phyloP scores from a whole-genome alignment of 2,329 filamentous ascomycete genomes.

The Ceratocystis eucalypticola region DNA sequence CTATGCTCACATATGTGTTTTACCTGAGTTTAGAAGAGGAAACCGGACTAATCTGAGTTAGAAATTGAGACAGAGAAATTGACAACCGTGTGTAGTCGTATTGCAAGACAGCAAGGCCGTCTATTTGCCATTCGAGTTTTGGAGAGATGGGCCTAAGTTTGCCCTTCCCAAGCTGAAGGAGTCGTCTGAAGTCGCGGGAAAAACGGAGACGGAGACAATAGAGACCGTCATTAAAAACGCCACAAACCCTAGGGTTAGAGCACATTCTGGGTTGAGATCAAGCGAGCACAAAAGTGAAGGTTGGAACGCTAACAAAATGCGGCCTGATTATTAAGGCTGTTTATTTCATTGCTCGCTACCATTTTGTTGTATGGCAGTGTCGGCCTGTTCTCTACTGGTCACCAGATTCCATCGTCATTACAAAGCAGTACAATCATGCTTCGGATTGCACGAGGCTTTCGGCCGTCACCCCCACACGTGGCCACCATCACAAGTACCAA shows the following conservation, averaged over 20 bases:
- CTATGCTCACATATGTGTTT: too few species aligned
- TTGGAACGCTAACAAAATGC: not conserved
- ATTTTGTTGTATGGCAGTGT: not conserved
- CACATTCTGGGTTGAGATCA: not conserved
- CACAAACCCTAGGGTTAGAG: not conserved
- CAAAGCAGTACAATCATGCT: not conserved
- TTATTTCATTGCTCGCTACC: not conserved
- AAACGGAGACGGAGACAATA: not conserved
- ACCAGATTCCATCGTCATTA: not conserved
- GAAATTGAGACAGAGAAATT: too few species aligned
- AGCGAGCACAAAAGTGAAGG: not conserved
- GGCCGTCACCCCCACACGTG: not conserved
- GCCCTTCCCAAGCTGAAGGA: not conserved
- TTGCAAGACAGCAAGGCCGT: not conserved
- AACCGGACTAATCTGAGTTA: too few species aligned
- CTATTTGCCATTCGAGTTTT: not conserved
- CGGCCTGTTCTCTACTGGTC: not conserved
- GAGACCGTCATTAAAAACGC: too few species aligned
- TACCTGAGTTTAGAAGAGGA: too few species aligned
- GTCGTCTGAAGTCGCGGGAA: not conserved
- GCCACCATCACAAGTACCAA: not conserved
- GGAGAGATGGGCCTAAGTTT: not conserved
- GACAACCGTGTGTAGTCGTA: too few species aligned
- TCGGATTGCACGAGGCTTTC: not conserved
- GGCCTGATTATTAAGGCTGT: not conserved